Conservation (phyloP, 1,284 basidiomycete species). For the Baeospora myosura region DNA sequence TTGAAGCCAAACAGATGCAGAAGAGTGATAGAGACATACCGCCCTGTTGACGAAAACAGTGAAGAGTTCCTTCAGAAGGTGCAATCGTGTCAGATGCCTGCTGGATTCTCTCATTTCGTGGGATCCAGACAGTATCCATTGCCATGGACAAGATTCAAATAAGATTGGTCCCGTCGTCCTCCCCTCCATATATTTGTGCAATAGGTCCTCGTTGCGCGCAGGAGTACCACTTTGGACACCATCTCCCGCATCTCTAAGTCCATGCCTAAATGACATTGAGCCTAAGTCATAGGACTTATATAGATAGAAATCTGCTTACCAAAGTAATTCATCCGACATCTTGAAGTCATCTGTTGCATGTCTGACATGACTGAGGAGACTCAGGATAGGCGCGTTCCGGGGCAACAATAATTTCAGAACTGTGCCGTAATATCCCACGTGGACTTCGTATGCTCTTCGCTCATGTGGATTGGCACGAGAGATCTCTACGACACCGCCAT, state of each 20-base stretch:
- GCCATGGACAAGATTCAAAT: constrained; percentile 5
- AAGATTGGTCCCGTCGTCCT: neutral
- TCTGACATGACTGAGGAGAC: constrained; percentile 15
- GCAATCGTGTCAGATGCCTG: constrained; percentile 16
- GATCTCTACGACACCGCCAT: constrained; percentile 13
- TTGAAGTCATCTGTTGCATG: neutral
- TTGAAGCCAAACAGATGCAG: neutral
- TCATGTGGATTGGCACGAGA: constrained; percentile 8
- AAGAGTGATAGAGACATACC: constrained; percentile 9
- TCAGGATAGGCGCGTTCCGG: constrained; percentile 12
- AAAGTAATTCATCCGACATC: constrained; percentile 11
- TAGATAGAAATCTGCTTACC: constrained; percentile 9
- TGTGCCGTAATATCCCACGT: constrained; percentile 1
- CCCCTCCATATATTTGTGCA: neutral
- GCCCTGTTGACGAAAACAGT: constrained; percentile 22
- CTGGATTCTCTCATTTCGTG: constrained; percentile 13
- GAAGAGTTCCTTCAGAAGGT: constrained; percentile 20
- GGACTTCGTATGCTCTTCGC: constrained; percentile 12
- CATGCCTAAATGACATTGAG: constrained; percentile 12
- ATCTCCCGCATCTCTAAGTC: constrained; percentile 13
- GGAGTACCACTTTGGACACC: constrained; percentile 2
- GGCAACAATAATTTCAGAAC: constrained; percentile 4
- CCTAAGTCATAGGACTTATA: neutral
- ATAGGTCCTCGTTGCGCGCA: neutral
- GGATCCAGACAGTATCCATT: neutral